phyloP scores from a whole-genome alignment of 208 protist species.

The Wallacemonas sp. region DNA sequence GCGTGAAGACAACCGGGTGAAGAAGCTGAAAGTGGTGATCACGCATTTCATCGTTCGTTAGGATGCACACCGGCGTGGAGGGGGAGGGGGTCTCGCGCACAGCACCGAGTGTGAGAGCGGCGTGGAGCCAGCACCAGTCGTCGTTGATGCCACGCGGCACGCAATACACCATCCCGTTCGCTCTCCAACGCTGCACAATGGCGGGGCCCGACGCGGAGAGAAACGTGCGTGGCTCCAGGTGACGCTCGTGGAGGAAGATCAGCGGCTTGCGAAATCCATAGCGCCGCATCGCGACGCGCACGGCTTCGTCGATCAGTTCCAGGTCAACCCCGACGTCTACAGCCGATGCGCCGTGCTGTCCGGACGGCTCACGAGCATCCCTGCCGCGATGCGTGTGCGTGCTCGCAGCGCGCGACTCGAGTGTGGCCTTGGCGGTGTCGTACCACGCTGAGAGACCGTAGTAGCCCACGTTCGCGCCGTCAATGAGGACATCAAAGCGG shows the following conservation, averaged over 20 bases:
- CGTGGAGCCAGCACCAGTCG: constrained; percentile 82
- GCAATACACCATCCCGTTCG: constrained; percentile 42
- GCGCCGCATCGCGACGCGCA: constrained; percentile 31
- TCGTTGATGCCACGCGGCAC: constrained; percentile 72
- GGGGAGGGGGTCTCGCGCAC: neutral
- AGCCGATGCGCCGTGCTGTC: constrained; percentile 24
- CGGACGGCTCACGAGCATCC: too few species aligned
- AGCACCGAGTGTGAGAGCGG: constrained; percentile 29
- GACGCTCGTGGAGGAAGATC: constrained; percentile 78
- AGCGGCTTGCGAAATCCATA: constrained; percentile 52
- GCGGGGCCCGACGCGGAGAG: constrained; percentile 29
- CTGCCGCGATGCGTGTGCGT: too few species aligned
- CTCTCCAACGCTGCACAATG: constrained; percentile 52
- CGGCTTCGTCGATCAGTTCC: constrained; percentile 59
- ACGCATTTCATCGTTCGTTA: constrained; percentile 84
- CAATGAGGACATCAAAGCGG: constrained; percentile 61
- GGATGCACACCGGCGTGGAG: constrained; percentile 41
- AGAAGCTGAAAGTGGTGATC: constrained; percentile 83
- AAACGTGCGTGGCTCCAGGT: constrained; percentile 40
- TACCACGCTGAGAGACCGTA: constrained; percentile 88
- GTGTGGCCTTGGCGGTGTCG: constrained; percentile 44
- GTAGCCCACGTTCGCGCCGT: constrained; percentile 86
- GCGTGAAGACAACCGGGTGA: constrained; percentile 64
- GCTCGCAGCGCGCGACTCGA: constrained; percentile 37
- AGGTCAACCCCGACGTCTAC: constrained; percentile 65